These are phyloP conservation scores for Zea luxurians DNA, from an alignment of 176 grass and related monocot species.

Conservation along the genomic window DNA sequence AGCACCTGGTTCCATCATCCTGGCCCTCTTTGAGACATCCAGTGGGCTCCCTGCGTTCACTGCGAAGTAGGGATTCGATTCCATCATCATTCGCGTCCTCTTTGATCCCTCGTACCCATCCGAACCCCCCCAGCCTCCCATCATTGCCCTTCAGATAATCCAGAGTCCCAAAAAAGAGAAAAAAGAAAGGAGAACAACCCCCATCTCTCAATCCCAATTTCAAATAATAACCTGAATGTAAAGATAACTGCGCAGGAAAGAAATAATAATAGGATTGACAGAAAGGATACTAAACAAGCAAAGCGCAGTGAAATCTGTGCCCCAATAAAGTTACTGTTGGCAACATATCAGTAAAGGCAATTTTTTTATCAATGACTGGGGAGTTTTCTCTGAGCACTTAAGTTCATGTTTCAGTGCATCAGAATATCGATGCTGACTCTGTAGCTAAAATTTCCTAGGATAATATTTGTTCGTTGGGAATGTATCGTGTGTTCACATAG, in stretches of 20 bases:
- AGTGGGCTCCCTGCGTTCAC: conserved; percentile 61
- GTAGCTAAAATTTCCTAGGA: not conserved
- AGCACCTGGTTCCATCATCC: conserved; percentile 60
- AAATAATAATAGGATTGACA: conserved; percentile 16
- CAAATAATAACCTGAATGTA: conserved; percentile 64
- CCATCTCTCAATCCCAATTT: conserved; percentile 81
- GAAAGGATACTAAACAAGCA: conserved; percentile 13
- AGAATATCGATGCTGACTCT: not conserved
- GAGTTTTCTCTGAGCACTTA: not conserved
- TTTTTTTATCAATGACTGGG: not conserved
- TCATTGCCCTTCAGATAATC: conserved; percentile 91
- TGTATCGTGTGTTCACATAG: too few relatives aligned
- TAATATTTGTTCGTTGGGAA: not conserved
- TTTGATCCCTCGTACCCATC: conserved; percentile 97
- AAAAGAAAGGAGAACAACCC: conserved; percentile 75
- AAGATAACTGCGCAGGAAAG: conserved; percentile 23
- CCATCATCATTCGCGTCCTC: conserved; percentile 98
- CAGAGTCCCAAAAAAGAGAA: conserved; percentile 59
- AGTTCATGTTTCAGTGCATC: not conserved
- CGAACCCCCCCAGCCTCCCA: conserved; percentile 82
- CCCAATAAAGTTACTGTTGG: not conserved
- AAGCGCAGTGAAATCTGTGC: not conserved
- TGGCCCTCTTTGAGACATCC: conserved; percentile 76
- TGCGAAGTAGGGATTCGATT: conserved; percentile 99
- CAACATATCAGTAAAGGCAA: not conserved